Evolutionary conservation across 2,329 filamentous ascomycete species (phyloP), one percentile per base, ranked within the genome.

Genomic region (Penicillium corylophilum): DNA sequence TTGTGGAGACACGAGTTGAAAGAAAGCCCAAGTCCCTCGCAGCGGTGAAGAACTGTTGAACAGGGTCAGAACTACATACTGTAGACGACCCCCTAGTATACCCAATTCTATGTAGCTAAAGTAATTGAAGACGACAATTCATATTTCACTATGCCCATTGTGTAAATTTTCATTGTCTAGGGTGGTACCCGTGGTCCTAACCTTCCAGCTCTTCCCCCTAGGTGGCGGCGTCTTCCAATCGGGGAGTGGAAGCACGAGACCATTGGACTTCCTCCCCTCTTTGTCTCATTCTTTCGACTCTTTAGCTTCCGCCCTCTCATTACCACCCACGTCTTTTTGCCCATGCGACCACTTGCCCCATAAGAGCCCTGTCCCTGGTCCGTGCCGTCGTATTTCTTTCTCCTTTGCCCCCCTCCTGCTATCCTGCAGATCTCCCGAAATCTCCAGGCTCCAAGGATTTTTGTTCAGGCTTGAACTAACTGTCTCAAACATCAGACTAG

Each of bases 221-320:
- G 23, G 23, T 26, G 33, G 39, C 46, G 29, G 20, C 39, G 5
- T 57, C 53, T 60, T 60, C 63, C 62, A 64, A 66, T 64, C 59
- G 57, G 53, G 61, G 66, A 41, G 52, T 53, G 53, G 53, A 57
- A 57, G 66, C 68, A 70, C 68, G 67, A 70, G 68, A 69, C 68
- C 67, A 64, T 40, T 50, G 24, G 29, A 20, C 51, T 35, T 26
- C 24, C 10, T 16, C 23, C 4, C 44, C 23, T 42, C 44, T 51
- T 51, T 55, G 57, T 55, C 49, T 56, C 47, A 43, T 45, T 50
- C 24, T 51, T 47, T 50, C 50, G n/a, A 45, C 44, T 28, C 46
- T 46, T 46, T 50, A 44, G 39, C 29, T 41, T 57, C 48, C 44
- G 31, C 44, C 49, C 28, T 38, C 13, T 13, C 20, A 44, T 16